These are phyloP conservation scores for Cryphonectria radicalis DNA, from an alignment of 2,329 filamentous ascomycete species.

Conservation along the genomic window DNA sequence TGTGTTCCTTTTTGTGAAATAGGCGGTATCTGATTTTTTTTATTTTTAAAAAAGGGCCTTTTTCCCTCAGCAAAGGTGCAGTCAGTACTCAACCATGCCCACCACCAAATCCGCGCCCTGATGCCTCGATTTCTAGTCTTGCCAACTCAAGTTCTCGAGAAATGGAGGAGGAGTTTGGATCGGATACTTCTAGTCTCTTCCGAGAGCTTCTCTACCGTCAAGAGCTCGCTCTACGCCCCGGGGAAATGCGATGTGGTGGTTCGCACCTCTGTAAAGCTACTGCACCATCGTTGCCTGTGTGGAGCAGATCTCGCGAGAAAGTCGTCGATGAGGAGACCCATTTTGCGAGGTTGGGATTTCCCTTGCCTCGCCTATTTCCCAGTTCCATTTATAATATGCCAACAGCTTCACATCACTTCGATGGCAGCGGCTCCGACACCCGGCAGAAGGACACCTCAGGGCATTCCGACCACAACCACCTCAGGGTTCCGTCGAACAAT, in stretches of 20 bases:
- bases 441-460: neutral
- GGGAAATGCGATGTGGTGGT: slow-evolving; percentile 48
- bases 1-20: neutral
- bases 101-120: slow-evolving; percentile 10
- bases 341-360: slow-evolving; percentile 32
- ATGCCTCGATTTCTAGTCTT: slow-evolving; percentile 12
- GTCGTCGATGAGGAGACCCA: slow-evolving; percentile 39
- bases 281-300: slow-evolving; percentile 36
- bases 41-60: neutral
- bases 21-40: neutral
- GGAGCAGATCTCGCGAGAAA: slow-evolving; percentile 49
- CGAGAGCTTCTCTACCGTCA: slow-evolving; percentile 38
- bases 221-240: slow-evolving; percentile 44
- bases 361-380: slow-evolving; percentile 44
- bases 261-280: slow-evolving; percentile 35
- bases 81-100: neutral
- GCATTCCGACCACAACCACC: slow-evolving; percentile 3
- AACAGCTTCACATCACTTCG: slow-evolving; percentile 32
- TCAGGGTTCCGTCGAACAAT: slow-evolving; percentile 12
- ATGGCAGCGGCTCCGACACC: slow-evolving; percentile 20
- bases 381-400: slow-evolving; percentile 37
- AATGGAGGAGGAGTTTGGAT: slow-evolving; percentile 32
- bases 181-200: slow-evolving; percentile 44
- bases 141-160: slow-evolving; percentile 18
- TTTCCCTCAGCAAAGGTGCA: neutral